Conservation (phyloP, 176 grass and related monocot species). For the Ampelocalamus luodianensis region DNA sequence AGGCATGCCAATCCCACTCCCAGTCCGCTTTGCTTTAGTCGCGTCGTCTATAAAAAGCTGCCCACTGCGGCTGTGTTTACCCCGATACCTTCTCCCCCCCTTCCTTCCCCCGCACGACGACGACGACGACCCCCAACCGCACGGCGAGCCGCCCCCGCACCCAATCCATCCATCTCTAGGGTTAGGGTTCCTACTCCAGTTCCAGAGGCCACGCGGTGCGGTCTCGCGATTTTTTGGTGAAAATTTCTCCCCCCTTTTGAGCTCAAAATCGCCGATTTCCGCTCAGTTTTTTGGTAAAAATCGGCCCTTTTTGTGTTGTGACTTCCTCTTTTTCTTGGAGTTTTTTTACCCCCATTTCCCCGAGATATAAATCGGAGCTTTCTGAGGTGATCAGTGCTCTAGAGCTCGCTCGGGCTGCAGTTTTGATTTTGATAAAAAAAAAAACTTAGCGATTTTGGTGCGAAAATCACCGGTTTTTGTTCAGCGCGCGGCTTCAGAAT, state of each 20-base stretch:
- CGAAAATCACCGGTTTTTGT: not conserved
- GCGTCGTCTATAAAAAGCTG: constrained; percentile 54
- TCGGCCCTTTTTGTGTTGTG: not conserved
- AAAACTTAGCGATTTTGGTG: not conserved
- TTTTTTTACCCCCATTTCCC: not conserved
- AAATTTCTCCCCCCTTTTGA: not conserved
- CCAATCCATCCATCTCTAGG: not conserved
- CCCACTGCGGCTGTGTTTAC: constrained; percentile 41
- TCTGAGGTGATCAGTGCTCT: constrained; percentile 6
- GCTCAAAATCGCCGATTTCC: not conserved
- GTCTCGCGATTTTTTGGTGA: not conserved
- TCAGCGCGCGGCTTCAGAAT: constrained; percentile 1
- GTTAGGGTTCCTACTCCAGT: constrained; percentile 26
- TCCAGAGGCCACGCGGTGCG: not conserved
- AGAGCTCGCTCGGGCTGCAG: not conserved
- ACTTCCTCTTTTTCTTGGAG: not conserved
- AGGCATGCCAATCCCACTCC: constrained; percentile 35
- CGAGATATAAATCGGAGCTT: not conserved
- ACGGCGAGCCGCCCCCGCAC: not conserved
- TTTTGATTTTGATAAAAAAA: not conserved
- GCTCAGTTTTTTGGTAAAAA: not conserved
- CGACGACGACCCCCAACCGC: constrained; percentile 43
- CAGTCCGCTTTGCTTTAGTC: constrained; percentile 20
- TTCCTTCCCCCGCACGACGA: constrained; percentile 36
- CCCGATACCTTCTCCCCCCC: constrained; percentile 39